A percentile compares a stretch with the other conserved stretches of the same genome.
These are phyloP conservation scores for Primulina huaijiensis DNA, from an alignment of 257 asterid genomes.

Conservation along the genomic window DNA sequence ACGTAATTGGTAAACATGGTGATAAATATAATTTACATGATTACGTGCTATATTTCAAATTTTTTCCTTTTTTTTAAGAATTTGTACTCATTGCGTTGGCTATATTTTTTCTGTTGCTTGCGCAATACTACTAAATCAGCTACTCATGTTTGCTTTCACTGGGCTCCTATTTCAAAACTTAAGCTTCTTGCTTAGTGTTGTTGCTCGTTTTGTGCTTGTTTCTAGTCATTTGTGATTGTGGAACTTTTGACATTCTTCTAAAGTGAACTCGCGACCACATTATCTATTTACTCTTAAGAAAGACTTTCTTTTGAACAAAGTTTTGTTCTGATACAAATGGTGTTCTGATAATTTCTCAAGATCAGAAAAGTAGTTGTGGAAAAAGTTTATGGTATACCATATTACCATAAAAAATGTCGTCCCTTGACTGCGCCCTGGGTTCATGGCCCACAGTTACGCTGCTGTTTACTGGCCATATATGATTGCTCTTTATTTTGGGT, in stretches of 20 bases:
- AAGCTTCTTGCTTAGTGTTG: not conserved
- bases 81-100: not conserved
- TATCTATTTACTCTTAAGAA: not conserved
- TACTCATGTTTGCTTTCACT: constrained; percentile 14
- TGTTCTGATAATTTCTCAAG: not conserved
- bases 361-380: not conserved
- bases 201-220: constrained; percentile 2
- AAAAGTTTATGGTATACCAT: constrained; percentile 6
- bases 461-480: not conserved
- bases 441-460: constrained; percentile 12
- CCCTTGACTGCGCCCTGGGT: not conserved
- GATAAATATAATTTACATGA: constrained; percentile 7
- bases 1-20: not conserved
- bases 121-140: constrained; percentile 4
- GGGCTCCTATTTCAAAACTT: not conserved
- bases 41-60: constrained; percentile 1
- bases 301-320: not conserved
- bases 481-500: constrained; percentile 19
- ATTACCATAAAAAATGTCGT: constrained; percentile 8
- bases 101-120: not conserved
- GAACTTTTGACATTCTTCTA: not conserved
- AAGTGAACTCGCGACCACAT: not conserved
- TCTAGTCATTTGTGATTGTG: constrained; percentile 3
- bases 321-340: not conserved
- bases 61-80: not conserved